Conservation (phyloP, 2,329 filamentous ascomycete genomes). For the Aspergillus sp. region DNA sequence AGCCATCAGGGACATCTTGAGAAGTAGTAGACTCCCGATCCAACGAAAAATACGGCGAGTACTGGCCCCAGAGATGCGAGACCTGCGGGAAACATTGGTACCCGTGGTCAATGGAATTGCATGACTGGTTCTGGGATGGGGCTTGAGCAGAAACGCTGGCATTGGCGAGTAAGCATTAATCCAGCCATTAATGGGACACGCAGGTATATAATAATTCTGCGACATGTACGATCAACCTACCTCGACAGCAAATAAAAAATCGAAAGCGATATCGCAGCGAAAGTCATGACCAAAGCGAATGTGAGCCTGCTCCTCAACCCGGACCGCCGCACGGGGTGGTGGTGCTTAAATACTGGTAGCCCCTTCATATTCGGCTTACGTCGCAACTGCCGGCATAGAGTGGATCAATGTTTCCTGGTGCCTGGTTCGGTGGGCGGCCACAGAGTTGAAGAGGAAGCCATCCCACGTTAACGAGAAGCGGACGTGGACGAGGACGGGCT, state of each 20-base stretch:
- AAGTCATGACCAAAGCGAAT: slow-evolving; percentile 12
- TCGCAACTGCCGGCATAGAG: background rate
- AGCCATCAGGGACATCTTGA: slow-evolving; percentile 62
- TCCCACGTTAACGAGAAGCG: background rate
- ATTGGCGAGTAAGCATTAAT: background rate
- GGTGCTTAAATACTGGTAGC: slow-evolving; percentile 11
- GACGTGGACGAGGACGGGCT: background rate
- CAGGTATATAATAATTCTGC: background rate
- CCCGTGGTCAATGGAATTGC: slow-evolving; percentile 56
- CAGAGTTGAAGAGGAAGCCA: background rate
- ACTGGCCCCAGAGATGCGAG: slow-evolving; percentile 78
- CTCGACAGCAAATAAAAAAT: slow-evolving; percentile 14
- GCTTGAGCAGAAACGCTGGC: slow-evolving; percentile 11
- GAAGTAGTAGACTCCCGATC: slow-evolving; percentile 60
- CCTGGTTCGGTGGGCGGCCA: background rate
- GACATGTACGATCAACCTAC: background rate
- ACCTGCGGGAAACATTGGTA: slow-evolving; percentile 64
- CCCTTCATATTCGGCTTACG: slow-evolving; percentile 16
- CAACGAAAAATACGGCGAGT: slow-evolving; percentile 79
- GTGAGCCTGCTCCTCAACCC: background rate
- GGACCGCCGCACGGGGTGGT: background rate
- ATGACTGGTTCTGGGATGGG: slow-evolving; percentile 28
- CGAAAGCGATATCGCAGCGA: slow-evolving; percentile 13
- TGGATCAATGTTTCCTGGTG: background rate
- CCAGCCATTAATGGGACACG: background rate